A percentile compares a stretch with the other conserved stretches of the same genome.
phyloP scores from a whole-genome alignment of 1,284 basidiomycete genomes.

The Marasmius fiardii region DNA sequence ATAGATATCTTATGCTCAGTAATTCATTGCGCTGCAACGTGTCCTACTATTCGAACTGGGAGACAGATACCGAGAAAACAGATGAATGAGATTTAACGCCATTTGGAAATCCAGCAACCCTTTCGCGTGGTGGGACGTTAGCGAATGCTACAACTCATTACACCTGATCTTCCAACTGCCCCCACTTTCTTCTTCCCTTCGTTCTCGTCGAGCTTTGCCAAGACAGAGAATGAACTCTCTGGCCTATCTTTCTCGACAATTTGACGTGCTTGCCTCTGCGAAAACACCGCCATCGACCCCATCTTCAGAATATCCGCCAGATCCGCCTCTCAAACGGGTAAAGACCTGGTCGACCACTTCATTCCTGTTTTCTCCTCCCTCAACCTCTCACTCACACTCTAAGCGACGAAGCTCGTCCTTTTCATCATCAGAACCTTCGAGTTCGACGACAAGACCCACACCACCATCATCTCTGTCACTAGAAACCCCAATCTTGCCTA shows the following conservation, averaged over 20 bases:
- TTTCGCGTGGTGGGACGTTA: not conserved
- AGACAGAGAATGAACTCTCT: constrained; percentile 60
- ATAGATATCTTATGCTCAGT: no score
- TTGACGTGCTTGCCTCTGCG: constrained; percentile 56
- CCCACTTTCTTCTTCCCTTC: not conserved
- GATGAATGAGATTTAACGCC: not conserved
- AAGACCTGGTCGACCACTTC: constrained; percentile 59
- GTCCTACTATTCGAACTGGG: not conserved
- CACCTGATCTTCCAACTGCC: not conserved
- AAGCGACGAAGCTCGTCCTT: constrained; percentile 43
- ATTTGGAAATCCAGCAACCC: not conserved
- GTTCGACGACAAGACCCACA: constrained; percentile 11
- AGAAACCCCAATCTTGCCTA: constrained; percentile 24
- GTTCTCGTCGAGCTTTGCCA: not conserved
- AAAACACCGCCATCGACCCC: constrained; percentile 51
- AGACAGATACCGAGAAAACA: not conserved
- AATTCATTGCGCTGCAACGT: no score
- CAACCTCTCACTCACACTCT: constrained; percentile 13
- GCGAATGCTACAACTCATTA: not conserved
- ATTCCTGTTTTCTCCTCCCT: constrained; percentile 39
- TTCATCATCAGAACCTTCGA: constrained; percentile 38
- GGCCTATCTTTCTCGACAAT: constrained; percentile 63
- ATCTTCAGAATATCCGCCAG: constrained; percentile 32
- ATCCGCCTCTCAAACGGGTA: constrained; percentile 40
- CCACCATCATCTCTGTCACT: constrained; percentile 26